Evolutionary conservation across 805 yeast genomes (phyloP).

Genomic region (Metschnikowia orientalis): DNA sequence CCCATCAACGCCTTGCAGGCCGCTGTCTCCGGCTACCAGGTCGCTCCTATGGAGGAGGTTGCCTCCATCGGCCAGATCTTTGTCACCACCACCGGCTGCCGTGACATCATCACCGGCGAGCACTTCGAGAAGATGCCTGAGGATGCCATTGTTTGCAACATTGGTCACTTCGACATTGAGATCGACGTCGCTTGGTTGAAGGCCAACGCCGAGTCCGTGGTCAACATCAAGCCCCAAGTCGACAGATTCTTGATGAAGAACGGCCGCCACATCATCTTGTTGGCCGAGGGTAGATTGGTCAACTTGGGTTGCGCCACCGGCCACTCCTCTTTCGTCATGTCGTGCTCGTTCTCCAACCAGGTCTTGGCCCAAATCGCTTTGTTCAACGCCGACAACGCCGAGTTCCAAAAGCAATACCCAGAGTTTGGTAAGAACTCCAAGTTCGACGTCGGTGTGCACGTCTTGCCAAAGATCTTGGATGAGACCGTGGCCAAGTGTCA

Average conservation of each 20-base stretch:
- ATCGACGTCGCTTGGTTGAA: slow-evolving; percentile 99
- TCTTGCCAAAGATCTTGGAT: slow-evolving; percentile 95
- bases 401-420: slow-evolving; percentile 73
- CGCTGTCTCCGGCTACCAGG: slow-evolving; percentile 98
- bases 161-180: slow-evolving; percentile 99
- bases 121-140: slow-evolving; percentile 95
- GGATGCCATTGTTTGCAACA: slow-evolving; percentile 99
- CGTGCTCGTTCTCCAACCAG: slow-evolving; percentile 99
- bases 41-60: slow-evolving; percentile 91
- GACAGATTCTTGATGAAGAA: slow-evolving; percentile 88
- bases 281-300: slow-evolving; percentile 99
- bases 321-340: slow-evolving; percentile 98
- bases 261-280: slow-evolving; percentile 91
- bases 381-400: slow-evolving; percentile 80
- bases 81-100: slow-evolving; percentile 99
- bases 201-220: slow-evolving; percentile 87
- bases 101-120: slow-evolving; percentile 89
- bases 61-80: slow-evolving; percentile 92
- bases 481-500: slow-evolving; percentile 98
- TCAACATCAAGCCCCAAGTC: slow-evolving; percentile 98
- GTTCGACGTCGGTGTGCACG: slow-evolving; percentile 88
- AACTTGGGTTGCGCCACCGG: slow-evolving; percentile 99
- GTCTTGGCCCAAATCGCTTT: slow-evolving; percentile 86
- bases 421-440: slow-evolving; percentile 93
- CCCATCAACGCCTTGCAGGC: slow-evolving; percentile 99